Conservation (phyloP, 495 filamentous ascomycete genomes). For the Usnea hakonensis region DNA sequence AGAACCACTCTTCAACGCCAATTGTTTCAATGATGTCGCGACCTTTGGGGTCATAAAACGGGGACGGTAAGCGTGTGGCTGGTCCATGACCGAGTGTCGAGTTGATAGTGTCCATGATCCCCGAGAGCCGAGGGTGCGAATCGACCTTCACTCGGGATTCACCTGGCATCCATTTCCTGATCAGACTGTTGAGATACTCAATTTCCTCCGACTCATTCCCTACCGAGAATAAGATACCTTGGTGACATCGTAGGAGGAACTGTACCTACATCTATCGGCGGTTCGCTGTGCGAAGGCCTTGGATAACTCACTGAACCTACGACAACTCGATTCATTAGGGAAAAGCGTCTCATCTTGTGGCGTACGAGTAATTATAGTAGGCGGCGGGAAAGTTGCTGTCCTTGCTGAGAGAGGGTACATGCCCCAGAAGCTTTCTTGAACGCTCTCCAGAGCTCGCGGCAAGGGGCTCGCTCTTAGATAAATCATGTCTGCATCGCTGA, state of each 20-base stretch:
- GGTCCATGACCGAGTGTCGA: constrained; percentile 79
- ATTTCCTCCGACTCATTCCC: constrained; percentile 77
- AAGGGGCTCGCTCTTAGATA: constrained; percentile 84
- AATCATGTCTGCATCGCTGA: constrained; percentile 58
- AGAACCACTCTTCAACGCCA: constrained; percentile 86
- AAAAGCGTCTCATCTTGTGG: constrained; percentile 82
- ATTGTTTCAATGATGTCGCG: constrained; percentile 67
- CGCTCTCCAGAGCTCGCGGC: constrained; percentile 74
- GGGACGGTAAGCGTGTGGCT: constrained; percentile 63
- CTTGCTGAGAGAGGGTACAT: constrained; percentile 74
- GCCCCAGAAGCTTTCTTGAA: constrained; percentile 84
- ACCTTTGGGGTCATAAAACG: constrained; percentile 79
- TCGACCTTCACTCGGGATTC: constrained; percentile 68
- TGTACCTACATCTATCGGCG: constrained; percentile 56
- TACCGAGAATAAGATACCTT: constrained; percentile 14
- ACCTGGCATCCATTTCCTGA: constrained; percentile 80
- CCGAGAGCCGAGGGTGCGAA: constrained; percentile 71
- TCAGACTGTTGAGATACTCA: constrained; percentile 66
- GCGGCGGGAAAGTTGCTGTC: constrained; percentile 54
- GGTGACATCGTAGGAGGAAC: background rate
- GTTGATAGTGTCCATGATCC: constrained; percentile 92
- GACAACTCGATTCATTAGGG: constrained; percentile 82
- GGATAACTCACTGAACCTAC: constrained; percentile 71
- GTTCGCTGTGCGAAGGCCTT: constrained; percentile 75
- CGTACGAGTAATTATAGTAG: constrained; percentile 65